These are phyloP conservation scores for Aspergillus quadrilineatus DNA, from an alignment of 2,329 filamentous ascomycete genomes.

Conservation along the genomic window DNA sequence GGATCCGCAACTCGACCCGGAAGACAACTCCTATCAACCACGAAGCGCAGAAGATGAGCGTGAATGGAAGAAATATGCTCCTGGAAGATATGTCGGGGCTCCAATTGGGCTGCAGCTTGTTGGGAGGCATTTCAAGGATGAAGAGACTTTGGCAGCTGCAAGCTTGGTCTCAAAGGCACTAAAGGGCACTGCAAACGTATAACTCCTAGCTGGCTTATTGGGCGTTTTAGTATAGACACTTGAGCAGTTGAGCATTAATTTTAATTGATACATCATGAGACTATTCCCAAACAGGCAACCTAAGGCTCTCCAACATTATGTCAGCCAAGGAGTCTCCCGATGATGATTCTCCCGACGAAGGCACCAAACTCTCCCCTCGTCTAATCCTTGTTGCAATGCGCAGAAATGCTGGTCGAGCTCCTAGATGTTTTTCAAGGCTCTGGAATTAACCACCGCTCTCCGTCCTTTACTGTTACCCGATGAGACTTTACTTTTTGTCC, in stretches of 20 bases:
- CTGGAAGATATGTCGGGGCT: conserved; percentile 38
- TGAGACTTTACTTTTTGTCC: conserved; percentile 92
- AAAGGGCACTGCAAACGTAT: background rate
- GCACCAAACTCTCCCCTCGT: background rate
- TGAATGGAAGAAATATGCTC: conserved; percentile 35
- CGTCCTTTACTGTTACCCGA: conserved; percentile 89
- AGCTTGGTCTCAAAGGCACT: conserved; percentile 22
- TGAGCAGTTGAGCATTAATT: too few species aligned
- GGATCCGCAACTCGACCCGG: conserved; percentile 25
- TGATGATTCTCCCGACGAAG: background rate
- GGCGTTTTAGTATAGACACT: background rate
- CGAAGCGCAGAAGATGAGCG: conserved; percentile 29
- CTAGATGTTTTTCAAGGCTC: conserved; percentile 96
- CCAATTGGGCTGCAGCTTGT: conserved; percentile 55
- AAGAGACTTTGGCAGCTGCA: conserved; percentile 45
- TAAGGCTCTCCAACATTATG: conserved; percentile 2
- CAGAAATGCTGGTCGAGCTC: conserved; percentile 30
- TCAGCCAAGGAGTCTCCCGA: conserved; percentile 8
- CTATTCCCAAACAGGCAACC: conserved; percentile 9
- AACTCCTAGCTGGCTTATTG: background rate
- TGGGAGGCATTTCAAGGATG: conserved; percentile 53
- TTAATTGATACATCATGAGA: background rate
- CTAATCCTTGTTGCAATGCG: conserved; percentile 14
- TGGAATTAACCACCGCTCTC: conserved; percentile 94
- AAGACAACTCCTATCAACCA: conserved; percentile 24